Evolutionary conservation across 495 filamentous ascomycete genomes (phyloP), one percentile per base, ranked within the genome.

Genomic region (Hypoxylon intermedium): DNA sequence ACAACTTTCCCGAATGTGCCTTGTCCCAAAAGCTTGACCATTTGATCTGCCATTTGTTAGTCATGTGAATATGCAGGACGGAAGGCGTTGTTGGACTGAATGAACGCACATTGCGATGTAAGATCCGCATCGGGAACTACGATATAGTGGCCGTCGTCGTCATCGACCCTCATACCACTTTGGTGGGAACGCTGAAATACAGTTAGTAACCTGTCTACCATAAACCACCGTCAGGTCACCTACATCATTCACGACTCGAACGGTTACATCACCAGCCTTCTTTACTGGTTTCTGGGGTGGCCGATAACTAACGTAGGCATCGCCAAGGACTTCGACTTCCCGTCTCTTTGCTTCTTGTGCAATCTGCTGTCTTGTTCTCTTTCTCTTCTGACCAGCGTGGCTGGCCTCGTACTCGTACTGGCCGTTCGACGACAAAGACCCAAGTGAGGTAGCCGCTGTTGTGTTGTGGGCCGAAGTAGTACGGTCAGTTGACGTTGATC

Each of bases 1-100:
- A 98, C 93, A 11, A 98, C 94, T 74, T 98, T 98, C 47, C 94
- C 94, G 69, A 98, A 98, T 0, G 94, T 98, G 38, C 94, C 94
- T 75, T 98, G 94, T 19, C 94, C 94, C 7, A 98, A 87, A 18
- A 97, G 83, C 67, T 88, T 88, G 57, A 87, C 78, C 58, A 98
- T 92, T 73, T 89, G 83, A 74, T 98, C 93, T 97, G 65, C 28
- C 31, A 12, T 56, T 62, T 46, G 68, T 78, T 67, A 78, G 68
- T 53, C 49, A 15, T 58, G 24, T 28, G 26, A 42, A 48, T 23
- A 28, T 53, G n/a, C n/a, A n/a, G n/a, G 57, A 53, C 28, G 55
- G 13, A 43, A 43, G 11, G 28, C 62, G 24, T 19, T 11, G 15
- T 24, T 16, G 6, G 31, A 11, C n/a, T 6, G 21, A n/a, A 12